phyloP scores from a whole-genome alignment of 805 yeast species.

The Pichia nanzhaoensis region DNA sequence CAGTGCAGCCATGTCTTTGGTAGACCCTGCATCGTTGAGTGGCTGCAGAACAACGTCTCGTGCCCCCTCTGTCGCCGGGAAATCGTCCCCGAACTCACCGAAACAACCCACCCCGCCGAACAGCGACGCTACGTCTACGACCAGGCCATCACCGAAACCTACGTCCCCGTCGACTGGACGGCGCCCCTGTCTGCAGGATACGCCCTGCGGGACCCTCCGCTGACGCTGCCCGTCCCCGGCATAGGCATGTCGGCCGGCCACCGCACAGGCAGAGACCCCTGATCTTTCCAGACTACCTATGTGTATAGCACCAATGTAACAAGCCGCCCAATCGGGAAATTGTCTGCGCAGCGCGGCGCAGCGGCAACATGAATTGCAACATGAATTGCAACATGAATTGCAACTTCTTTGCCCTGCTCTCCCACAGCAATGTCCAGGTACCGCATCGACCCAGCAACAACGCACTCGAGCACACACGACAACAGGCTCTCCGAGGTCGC shows the following conservation, averaged over 20 bases:
- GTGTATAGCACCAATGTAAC: background rate
- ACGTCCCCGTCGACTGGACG: constrained; percentile 28
- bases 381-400: no score
- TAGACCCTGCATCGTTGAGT: constrained; percentile 63
- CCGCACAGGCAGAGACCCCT: constrained; percentile 22
- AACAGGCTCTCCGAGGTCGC: background rate
- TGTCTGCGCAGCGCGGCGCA: no score
- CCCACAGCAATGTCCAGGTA: constrained; percentile 1
- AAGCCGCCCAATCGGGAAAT: background rate
- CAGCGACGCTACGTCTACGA: constrained; percentile 18
- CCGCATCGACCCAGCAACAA: constrained; percentile 1
- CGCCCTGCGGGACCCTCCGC: constrained; percentile 21
- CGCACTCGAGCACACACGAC: background rate
- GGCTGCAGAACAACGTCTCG: constrained; percentile 64
- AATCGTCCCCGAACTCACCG: constrained; percentile 28
- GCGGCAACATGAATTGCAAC: no score
- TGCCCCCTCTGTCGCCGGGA: constrained; percentile 81
- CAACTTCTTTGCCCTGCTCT: no score
- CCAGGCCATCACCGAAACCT: constrained; percentile 27
- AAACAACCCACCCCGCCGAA: constrained; percentile 1
- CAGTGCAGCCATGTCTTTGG: constrained; percentile 80
- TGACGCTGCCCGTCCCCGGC: constrained; percentile 24
- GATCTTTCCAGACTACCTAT: background rate
- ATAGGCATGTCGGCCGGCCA: constrained; percentile 24
- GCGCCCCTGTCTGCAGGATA: constrained; percentile 19